Conservation (phyloP, 768 basidiomycete genomes). For the Hebeloma cylindrosporum region DNA sequence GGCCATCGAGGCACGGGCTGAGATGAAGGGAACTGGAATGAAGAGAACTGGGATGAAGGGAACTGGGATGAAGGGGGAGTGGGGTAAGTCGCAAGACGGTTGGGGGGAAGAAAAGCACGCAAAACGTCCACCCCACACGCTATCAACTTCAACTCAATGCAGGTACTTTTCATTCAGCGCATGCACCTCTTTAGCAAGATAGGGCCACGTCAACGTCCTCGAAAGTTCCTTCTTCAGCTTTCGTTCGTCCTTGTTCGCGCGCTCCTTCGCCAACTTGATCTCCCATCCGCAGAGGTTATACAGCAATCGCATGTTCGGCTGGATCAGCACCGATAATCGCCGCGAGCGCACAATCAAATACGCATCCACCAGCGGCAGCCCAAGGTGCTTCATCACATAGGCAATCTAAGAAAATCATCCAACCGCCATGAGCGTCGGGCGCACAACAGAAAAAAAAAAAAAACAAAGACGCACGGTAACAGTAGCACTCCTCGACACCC, state of each 20-base stretch:
- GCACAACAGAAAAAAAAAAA: conserved; percentile 1
- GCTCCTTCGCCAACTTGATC: conserved; percentile 80
- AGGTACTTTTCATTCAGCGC: conserved; percentile 83
- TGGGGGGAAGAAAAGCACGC: neutral
- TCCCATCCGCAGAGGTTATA: conserved; percentile 97
- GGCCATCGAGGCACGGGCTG: neutral
- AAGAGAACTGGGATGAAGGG: neutral
- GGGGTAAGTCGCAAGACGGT: neutral
- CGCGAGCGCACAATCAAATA: conserved; percentile 92
- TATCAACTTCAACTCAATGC: conserved; percentile 28
- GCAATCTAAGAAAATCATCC: conserved; percentile 62
- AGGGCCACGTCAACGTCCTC: conserved; percentile 79
- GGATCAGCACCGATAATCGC: conserved; percentile 85
- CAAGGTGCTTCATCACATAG: conserved; percentile 93
- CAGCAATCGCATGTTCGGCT: conserved; percentile 94
- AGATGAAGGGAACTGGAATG: neutral
- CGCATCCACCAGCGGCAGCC: conserved; percentile 84
- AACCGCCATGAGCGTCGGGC: neutral
- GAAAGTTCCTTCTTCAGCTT: conserved; percentile 59
- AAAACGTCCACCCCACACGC: neutral
- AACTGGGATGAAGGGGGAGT: neutral
- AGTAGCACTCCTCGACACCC: conserved; percentile 92
- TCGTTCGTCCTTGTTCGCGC: conserved; percentile 52
- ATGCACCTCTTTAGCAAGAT: conserved; percentile 82
- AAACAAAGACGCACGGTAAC: conserved; percentile 63